phyloP scores from a whole-genome alignment of 148 eudicot genomes.

The Rhododendron ovatum region DNA sequence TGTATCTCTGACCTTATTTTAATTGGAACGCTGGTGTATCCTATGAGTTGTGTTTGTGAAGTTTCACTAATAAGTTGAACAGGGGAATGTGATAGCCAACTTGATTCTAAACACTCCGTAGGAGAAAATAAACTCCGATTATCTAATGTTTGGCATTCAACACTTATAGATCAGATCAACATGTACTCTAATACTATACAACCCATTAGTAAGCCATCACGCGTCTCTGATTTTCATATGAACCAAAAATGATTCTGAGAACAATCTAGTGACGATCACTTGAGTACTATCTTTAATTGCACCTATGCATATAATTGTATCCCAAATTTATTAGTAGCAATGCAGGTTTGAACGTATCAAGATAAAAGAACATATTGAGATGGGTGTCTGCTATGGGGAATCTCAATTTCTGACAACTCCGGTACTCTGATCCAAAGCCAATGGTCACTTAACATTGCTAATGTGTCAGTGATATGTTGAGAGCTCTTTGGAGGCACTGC shows the following conservation, averaged over 20 bases:
- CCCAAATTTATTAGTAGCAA: neutral
- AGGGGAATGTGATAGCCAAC: neutral
- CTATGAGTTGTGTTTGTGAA: neutral
- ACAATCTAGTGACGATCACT: neutral
- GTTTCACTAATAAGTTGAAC: neutral
- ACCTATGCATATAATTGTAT: neutral
- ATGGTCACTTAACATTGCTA: neutral
- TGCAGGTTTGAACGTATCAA: neutral
- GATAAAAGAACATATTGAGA: neutral
- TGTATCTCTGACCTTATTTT: neutral
- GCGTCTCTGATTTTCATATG: neutral
- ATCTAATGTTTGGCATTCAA: neutral
- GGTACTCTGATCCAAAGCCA: neutral
- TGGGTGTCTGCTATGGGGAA: neutral
- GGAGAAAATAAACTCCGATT: neutral
- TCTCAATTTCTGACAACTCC: neutral
- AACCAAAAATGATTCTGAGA: neutral
- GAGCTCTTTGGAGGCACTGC: neutral
- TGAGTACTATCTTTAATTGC: neutral
- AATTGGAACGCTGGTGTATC: neutral
- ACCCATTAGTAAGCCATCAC: neutral
- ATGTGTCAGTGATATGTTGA: neutral
- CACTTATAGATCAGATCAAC: neutral
- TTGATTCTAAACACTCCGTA: neutral
- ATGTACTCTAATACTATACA: neutral